Evolutionary conservation across 2,329 filamentous ascomycete genomes (phyloP), one percentile per base, ranked within the genome.

Genomic region (Aspergillus nomiae): DNA sequence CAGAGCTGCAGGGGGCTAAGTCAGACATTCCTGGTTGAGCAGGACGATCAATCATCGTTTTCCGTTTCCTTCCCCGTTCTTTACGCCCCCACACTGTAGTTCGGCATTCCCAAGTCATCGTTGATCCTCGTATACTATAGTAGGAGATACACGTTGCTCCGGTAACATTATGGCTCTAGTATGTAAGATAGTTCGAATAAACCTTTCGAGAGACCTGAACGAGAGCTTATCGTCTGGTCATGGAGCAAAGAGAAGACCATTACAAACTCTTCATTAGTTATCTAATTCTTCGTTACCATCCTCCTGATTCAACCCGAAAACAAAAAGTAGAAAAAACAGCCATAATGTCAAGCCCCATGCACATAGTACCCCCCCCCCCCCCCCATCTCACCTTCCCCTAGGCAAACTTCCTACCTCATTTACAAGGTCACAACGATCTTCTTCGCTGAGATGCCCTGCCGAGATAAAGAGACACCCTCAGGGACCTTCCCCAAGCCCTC

Each of bases 401-500:
- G 10, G n/a, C n/a, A 11, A 12, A n/a, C 32, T 9, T 6, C 50
- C 50, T 19, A 28, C 24, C 28, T 30, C 11, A 34, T 28, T 54
- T 59, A 66, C 54, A 66, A 45, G 11, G 58, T 45, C 38, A 66
- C 62, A 3, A 79, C 77, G 12, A 81, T 66, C 67, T 81, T 81
- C 63, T 68, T 70, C 11, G 76, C 79, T 63, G 72, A 76, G 11
- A 81, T 78, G 28, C 79, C 79, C 53, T 69, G 70, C 67, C 73
- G 77, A 60, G 73, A 71, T 65, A 68, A 74, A 60, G 78, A 74
- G 12, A 80, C 61, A 10, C 72, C 79, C 11, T 71, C 70, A 53
- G 80, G 74, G 30, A 81, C 70, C 19, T 65, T 70, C 45, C 76
- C 72, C 34, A 81, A 59, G 14, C 79, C 79, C 63, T 77, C 75